phyloP scores from a whole-genome alignment of 208 protist genomes.

The Leishmania guyanensis region DNA sequence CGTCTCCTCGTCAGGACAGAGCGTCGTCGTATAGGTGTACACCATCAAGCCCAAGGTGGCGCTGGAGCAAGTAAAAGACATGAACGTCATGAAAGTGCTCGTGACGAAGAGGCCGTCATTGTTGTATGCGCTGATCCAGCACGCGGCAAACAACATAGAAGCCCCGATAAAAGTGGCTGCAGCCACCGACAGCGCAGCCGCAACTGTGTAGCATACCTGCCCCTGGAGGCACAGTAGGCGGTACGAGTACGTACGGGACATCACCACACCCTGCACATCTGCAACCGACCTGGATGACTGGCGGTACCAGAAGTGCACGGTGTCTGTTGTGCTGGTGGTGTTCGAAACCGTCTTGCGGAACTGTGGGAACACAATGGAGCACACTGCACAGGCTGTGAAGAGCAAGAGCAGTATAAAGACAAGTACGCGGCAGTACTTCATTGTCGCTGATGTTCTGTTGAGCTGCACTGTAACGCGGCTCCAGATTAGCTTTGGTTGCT shows the following conservation, averaged over 20 bases:
- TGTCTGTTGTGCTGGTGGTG: neutral
- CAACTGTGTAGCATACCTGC: constrained; percentile 19
- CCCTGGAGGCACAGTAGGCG: constrained; percentile 10
- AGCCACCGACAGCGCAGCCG: constrained; percentile 18
- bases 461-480: neutral
- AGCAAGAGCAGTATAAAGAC: constrained; percentile 19
- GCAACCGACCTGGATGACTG: neutral
- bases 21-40: constrained; percentile 19
- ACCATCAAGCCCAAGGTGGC: constrained; percentile 14
- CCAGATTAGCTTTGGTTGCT: neutral
- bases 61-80: constrained; percentile 10
- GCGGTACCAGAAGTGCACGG: constrained; percentile 23
- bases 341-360: neutral
- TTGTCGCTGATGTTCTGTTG: neutral
- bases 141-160: constrained; percentile 14
- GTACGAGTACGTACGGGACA: constrained; percentile 12
- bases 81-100: constrained; percentile 13
- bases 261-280: neutral
- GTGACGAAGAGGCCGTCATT: constrained; percentile 15
- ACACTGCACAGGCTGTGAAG: constrained; percentile 15
- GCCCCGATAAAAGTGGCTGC: constrained; percentile 15
- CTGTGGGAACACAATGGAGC: constrained; percentile 26
- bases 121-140: constrained; percentile 15
- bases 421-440: constrained; percentile 23
- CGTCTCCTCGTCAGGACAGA: neutral